A percentile compares a stretch with the other conserved stretches of the same genome.
These are phyloP conservation scores for Neotropicomus parvogracilis DNA, from an alignment of 1,284 basidiomycete species.

Conservation along the genomic window DNA sequence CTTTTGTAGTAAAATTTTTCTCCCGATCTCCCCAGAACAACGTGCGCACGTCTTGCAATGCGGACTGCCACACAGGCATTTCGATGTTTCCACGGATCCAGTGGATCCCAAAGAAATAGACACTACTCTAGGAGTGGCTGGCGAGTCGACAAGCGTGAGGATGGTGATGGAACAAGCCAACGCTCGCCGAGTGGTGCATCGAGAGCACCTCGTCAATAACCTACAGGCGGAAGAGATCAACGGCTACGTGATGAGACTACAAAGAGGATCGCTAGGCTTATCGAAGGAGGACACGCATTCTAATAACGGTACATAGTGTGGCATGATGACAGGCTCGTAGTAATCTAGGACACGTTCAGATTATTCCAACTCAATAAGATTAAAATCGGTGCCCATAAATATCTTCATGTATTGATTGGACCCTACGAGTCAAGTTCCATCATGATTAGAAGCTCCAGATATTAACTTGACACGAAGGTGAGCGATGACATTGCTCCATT, in stretches of 20 bases:
- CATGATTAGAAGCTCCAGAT: no score
- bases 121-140: slow-evolving; percentile 15
- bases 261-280: slow-evolving; percentile 48
- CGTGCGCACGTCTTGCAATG: slow-evolving; percentile 28
- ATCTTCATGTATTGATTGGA: no score
- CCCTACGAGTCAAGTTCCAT: no score
- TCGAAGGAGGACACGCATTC: no score
- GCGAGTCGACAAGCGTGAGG: slow-evolving; percentile 30
- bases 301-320: no score
- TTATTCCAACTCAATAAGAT: no score
- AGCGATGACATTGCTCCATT: no score
- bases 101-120: slow-evolving; percentile 45
- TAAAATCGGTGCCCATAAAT: no score
- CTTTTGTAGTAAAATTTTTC: slow-evolving; percentile 56
- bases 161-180: slow-evolving; percentile 53
- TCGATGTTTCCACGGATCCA: slow-evolving; percentile 46
- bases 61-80: slow-evolving; percentile 33
- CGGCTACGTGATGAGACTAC: slow-evolving; percentile 47
- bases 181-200: slow-evolving; percentile 48
- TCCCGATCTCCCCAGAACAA: slow-evolving; percentile 53
- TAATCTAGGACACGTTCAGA: no score
- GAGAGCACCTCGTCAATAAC: slow-evolving; percentile 51
- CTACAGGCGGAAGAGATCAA: slow-evolving; percentile 49
- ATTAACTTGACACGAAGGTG: no score
- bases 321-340: no score